phyloP scores from a whole-genome alignment of 768 basidiomycete genomes.

The Boletellus ananas region DNA sequence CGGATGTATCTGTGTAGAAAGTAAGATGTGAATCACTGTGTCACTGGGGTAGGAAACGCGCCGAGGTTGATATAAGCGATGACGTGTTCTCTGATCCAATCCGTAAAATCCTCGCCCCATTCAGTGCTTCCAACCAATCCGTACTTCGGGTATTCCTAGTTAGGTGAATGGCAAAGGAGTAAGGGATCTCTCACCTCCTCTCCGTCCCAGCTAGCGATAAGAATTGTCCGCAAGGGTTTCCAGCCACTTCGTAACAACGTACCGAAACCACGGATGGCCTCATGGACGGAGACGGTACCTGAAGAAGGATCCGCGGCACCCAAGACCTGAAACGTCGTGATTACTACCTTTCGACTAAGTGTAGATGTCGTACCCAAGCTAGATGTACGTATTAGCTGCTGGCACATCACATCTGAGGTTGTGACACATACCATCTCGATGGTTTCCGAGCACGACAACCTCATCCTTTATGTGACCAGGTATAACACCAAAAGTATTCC shows the following conservation, averaged over 20 bases:
- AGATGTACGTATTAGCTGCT: slow-evolving; percentile 7
- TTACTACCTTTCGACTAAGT: neutral
- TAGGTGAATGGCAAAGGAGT: neutral
- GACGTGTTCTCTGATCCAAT: slow-evolving; percentile 76
- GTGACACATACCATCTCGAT: slow-evolving; percentile 71
- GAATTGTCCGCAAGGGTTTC: slow-evolving; percentile 67
- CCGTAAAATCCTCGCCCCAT: slow-evolving; percentile 89
- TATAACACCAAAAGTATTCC: slow-evolving; percentile 85
- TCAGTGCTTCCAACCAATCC: slow-evolving; percentile 87
- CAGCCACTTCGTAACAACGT: slow-evolving; percentile 51
- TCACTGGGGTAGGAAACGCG: slow-evolving; percentile 31
- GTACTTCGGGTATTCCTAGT: slow-evolving; percentile 34
- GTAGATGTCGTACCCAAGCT: slow-evolving; percentile 21
- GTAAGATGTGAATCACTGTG: slow-evolving; percentile 26
- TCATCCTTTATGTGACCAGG: slow-evolving; percentile 84
- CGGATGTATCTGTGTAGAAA: slow-evolving; percentile 48
- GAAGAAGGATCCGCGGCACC: slow-evolving; percentile 56
- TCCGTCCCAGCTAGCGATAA: slow-evolving; percentile 79
- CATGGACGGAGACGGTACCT: slow-evolving; percentile 54
- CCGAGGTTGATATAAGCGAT: slow-evolving; percentile 89
- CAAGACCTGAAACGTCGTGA: slow-evolving; percentile 30
- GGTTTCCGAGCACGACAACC: slow-evolving; percentile 82
- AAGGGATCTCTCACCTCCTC: slow-evolving; percentile 48
- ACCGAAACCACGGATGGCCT: slow-evolving; percentile 55
- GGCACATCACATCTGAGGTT: neutral